These are phyloP conservation scores for Begonia masoniana DNA, from an alignment of 306 rosid species.

Conservation along the genomic window DNA sequence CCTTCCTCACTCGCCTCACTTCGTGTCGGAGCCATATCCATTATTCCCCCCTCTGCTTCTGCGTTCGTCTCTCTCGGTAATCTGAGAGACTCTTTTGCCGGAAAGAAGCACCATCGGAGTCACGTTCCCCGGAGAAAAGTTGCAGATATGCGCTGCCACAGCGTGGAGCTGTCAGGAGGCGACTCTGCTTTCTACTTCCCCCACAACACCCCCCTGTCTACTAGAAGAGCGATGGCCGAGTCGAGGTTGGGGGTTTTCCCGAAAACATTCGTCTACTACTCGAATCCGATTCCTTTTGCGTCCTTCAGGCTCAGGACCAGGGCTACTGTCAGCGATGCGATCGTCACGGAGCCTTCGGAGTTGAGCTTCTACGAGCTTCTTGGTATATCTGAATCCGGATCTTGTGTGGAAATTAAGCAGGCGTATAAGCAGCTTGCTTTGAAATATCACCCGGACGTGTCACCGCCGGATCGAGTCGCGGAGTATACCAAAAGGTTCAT, in stretches of 20 bases:
- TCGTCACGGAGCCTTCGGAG: constrained; percentile 12
- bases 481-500: constrained; percentile 70
- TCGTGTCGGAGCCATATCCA: too few species aligned
- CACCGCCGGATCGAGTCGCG: constrained; percentile 74
- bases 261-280: constrained; percentile 4
- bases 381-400: constrained; percentile 56
- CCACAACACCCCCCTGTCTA: not conserved
- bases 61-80: too few species aligned
- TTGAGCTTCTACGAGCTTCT: constrained; percentile 59
- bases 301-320: constrained; percentile 19
- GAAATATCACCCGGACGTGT: constrained; percentile 87
- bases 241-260: not conserved
- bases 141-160: constrained; percentile 38
- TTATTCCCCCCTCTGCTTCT: too few species aligned
- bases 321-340: constrained; percentile 33
- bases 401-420: constrained; percentile 53
- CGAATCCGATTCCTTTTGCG: constrained; percentile 14
- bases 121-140: not conserved
- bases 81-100: too few species aligned
- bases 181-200: constrained; percentile 40
- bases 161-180: constrained; percentile 29
- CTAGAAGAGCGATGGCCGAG: constrained; percentile 3
- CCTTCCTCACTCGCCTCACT: too few species aligned
- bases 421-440: constrained; percentile 81
- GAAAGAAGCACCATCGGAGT: too few species aligned